These are phyloP conservation scores for Tanozyma kutaoensis DNA, from an alignment of 805 yeast genomes.

Conservation along the genomic window DNA sequence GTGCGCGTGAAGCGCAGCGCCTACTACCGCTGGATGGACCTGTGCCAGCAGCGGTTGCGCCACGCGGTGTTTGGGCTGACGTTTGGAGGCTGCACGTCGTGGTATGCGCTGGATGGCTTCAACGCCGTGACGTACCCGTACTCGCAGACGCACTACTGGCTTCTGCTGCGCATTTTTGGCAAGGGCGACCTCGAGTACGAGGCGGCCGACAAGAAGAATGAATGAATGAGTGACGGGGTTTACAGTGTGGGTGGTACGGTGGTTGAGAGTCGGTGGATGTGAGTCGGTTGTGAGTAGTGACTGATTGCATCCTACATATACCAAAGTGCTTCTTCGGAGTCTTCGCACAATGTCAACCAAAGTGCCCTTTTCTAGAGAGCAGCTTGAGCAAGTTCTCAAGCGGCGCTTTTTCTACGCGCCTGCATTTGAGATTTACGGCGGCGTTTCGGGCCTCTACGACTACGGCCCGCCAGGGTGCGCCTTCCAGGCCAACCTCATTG, in stretches of 20 bases:
- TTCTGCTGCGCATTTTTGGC: conserved; percentile 4
- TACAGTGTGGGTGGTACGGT: too few species aligned
- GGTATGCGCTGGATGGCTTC: conserved; percentile 17
- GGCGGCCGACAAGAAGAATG: conserved; percentile 2
- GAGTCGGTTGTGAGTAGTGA: too few species aligned
- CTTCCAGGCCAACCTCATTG: conserved; percentile 89
- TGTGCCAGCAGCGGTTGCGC: conserved; percentile 12
- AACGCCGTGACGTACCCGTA: conserved; percentile 24
- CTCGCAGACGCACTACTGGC: conserved; percentile 19
- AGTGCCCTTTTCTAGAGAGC: conserved; percentile 69
- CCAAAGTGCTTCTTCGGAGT: too few species aligned
- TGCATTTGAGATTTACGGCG: conserved; percentile 94
- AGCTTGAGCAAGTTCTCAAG: conserved; percentile 79
- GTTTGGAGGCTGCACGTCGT: conserved; percentile 28
- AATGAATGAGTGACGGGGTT: too few species aligned
- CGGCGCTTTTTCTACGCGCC: conserved; percentile 97
- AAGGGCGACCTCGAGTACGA: conserved; percentile 4
- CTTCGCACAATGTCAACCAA: too few species aligned
- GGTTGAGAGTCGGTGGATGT: too few species aligned
- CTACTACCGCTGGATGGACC: conserved; percentile 20
- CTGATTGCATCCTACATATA: too few species aligned
- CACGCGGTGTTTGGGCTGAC: conserved; percentile 21
- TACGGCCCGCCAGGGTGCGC: conserved; percentile 99
- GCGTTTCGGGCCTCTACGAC: conserved; percentile 95
- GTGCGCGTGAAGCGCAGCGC: conserved; percentile 16